Base-by-base conservation (phyloP, 2,329 filamentous ascomycete genomes). In the Colletotrichum gigasporum region DNA sequence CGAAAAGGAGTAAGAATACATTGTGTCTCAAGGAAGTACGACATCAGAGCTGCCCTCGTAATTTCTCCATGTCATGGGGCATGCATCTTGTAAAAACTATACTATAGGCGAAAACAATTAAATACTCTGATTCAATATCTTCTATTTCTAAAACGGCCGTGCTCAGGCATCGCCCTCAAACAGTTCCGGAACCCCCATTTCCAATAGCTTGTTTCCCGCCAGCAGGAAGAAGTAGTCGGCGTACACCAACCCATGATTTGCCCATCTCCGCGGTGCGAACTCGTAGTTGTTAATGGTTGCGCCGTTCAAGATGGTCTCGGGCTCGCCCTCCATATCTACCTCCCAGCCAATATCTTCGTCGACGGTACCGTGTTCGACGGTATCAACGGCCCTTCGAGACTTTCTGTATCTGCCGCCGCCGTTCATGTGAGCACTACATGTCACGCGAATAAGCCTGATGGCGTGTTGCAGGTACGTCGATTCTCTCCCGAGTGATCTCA, bases 221-320 rank as follows among this genome's bases (percentile, higher is more conserved):
- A 82, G 71, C 12, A 84, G 60, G 30, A 83, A 76, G 59, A 76
- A 83, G 67, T 84, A 84, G 63, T 84, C 82, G 0, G 82, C 82
- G 68, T 84, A 84, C 0, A 84, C 81, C 18, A 84, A 64, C 1
- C 81, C 81, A 69, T 83, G 81, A 55, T 83, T 73, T 5, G 76
- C 76, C 71, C 80, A 82, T 32, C 76, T 74, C 47, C 76, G 73
- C 22, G 79, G 80, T 9, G 80, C 80, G 70, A 78, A 78, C 63
- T 80, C 74, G 45, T 80, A 81, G 66, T 82, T 80, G 57, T 83
- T 83, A 10, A 81, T 80, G 1, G 81, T 83, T 4, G 80, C 77
- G 52, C 82, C 79, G 11, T 74, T 71, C 7, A 85, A 65, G 16
- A 85, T 82, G 6, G 78, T 81, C 54, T 83, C 81, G 2, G 72